These are phyloP conservation scores for Breynia disticha DNA, from an alignment of 441 rosid genomes.

Conservation along the genomic window DNA sequence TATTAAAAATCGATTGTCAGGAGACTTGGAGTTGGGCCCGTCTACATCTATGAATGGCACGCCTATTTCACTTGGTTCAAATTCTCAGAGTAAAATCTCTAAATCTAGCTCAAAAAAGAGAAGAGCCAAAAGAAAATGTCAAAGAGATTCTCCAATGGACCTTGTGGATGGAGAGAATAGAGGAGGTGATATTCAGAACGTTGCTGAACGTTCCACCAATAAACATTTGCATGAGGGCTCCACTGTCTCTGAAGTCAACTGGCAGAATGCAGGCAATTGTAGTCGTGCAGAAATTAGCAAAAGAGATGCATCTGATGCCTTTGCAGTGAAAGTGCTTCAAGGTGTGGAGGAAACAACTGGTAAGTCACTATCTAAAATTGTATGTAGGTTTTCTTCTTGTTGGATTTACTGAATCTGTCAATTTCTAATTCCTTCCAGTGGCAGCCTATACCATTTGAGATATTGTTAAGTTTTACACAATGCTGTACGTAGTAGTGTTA, in stretches of 20 bases:
- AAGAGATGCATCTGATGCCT: constrained; percentile 24
- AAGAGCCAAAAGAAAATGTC: constrained; percentile 10
- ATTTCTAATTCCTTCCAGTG: too few species aligned
- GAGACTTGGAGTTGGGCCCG: constrained; percentile 30
- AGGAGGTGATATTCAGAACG: constrained; percentile 38
- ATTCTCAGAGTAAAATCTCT: constrained; percentile 19
- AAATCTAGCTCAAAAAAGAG: constrained; percentile 15
- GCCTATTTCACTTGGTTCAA: constrained; percentile 16
- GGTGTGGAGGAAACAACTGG: constrained; percentile 54
- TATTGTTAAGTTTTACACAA: too few species aligned
- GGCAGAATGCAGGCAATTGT: constrained; percentile 20
- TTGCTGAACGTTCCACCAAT: constrained; percentile 32
- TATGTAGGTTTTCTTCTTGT: too few species aligned
- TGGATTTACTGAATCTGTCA: too few species aligned
- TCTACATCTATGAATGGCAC: constrained; percentile 38
- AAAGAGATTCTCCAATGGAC: constrained; percentile 18
- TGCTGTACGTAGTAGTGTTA: too few species aligned
- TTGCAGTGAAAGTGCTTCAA: constrained; percentile 25
- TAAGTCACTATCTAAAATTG: constrained; percentile 20
- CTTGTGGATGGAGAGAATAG: constrained; percentile 21
- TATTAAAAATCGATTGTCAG: constrained; percentile 27
- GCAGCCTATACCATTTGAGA: too few species aligned
- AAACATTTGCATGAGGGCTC: constrained; percentile 18
- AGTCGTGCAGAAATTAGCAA: constrained; percentile 25
- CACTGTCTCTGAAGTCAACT: constrained; percentile 21